A percentile compares a stretch with the other conserved stretches of the same genome.
These are phyloP conservation scores for Tinospora cordifolia DNA, from an alignment of 164 flowering plant species.

Conservation along the genomic window DNA sequence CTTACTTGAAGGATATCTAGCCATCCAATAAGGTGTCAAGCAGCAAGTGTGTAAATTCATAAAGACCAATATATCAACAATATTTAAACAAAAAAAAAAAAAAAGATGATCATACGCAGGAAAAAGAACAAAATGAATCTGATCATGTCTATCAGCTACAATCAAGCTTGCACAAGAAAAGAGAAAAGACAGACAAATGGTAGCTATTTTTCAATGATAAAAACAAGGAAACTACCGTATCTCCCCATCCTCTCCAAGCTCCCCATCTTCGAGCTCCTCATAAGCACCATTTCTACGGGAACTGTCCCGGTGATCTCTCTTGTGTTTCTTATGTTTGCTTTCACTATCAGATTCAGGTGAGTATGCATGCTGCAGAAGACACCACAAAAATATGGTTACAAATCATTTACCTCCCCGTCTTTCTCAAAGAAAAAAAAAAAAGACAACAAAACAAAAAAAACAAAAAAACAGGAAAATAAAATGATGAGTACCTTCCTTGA, in stretches of 20 bases:
- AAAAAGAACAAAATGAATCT: not conserved
- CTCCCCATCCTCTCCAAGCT: conserved; percentile 93
- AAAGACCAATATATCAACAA: not conserved
- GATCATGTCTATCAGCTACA: conserved; percentile 13
- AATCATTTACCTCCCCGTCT: not conserved
- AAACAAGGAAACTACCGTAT: conserved; percentile 36
- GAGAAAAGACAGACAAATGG: not conserved
- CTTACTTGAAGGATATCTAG: not conserved
- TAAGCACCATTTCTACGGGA: conserved; percentile 61
- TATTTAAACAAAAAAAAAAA: not conserved
- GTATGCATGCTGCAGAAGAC: conserved; percentile 42
- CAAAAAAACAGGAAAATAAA: not conserved
- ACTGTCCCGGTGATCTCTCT: conserved; percentile 70
- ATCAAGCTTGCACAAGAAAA: conserved; percentile 9
- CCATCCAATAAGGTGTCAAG: not conserved
- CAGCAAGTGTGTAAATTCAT: not conserved
- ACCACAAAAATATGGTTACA: not conserved
- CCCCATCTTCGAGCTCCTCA: conserved; percentile 99
- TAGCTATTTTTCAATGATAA: conserved; percentile 2
- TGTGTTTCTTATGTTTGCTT: conserved; percentile 72
- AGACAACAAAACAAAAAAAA: too few relatives aligned
- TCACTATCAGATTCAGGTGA: conserved; percentile 87
- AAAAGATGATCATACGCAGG: not conserved
- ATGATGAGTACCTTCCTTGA: conserved; percentile 58
- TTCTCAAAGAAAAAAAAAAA: not conserved